Base-by-base conservation (phyloP, 1,284 basidiomycete species). In the Melampsora americana region DNA sequence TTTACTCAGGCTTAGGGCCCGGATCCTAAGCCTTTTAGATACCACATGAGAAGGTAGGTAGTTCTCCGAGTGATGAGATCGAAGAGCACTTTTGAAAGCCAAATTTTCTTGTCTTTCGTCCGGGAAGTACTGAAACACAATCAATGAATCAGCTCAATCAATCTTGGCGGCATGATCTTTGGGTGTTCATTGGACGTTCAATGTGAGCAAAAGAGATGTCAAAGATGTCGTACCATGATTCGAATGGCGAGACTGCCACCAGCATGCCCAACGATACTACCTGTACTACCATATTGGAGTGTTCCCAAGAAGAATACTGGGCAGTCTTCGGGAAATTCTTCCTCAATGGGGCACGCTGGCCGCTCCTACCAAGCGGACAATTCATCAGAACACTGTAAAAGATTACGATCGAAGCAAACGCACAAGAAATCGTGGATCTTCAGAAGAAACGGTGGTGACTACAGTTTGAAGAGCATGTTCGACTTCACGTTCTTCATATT, bases 241-340 rank as follows among this genome's bases (percentile, higher is more conserved):
- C 90, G 85, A 77, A 95, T 90, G 44, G 90, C 90, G 39, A 96
- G 84, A 0, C 88, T 86, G 9, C 87, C 86, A 7, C 89, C 86
- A 0, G 87, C 87, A 0, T 92, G 91, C 0, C 84, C 86, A 42
- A 88, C 86, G 11, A 99, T 92, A 80, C 93, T 91, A 0, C 93
- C 93, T 6, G 96, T 93, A 5, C 91, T 89, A n/a, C 96, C 96
- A 81, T 96, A 99, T 0, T 91, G 91, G 80, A 92, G 89, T 79
- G 91, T 89, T 26, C 95, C 95, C 6, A 99, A 87, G 88, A 97
- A 99, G 84, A 99, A 96, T 59, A 98, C 91, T 80, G 90, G 92
- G 82, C 89, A 91, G 12, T 91, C 91, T 0, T 89, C 88, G 0
- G 95, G 94, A 84, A 93, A 98, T 82, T 99, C 96, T 72, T 92